Percentiles rank a stretch among this genome's conserved stretches.
Conservation (phyloP, 345 rosid genomes). For the Stellera chamaejasme region DNA sequence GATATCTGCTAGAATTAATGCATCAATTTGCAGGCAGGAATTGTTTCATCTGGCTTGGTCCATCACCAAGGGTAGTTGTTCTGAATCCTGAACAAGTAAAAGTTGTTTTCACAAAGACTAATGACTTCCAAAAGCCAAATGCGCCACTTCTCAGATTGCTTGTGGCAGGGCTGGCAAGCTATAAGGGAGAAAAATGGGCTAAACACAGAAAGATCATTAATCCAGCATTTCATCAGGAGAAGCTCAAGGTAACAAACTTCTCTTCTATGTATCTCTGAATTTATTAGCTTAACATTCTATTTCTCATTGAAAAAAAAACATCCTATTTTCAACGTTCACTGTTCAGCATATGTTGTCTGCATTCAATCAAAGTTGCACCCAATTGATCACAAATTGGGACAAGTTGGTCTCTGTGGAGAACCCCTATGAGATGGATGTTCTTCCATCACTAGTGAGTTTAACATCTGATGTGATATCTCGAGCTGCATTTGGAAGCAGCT, state of each 20-base stretch:
- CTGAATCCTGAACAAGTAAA: constrained; percentile 33
- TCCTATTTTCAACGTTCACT: not conserved
- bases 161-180: constrained; percentile 29
- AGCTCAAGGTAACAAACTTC: constrained; percentile 38
- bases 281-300: not conserved
- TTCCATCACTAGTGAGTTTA: constrained; percentile 26
- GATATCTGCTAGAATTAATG: too few relatives aligned
- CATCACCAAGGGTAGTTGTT: constrained; percentile 27
- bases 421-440: constrained; percentile 26
- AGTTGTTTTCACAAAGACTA: constrained; percentile 25
- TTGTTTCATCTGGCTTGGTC: constrained; percentile 36
- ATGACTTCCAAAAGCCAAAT: constrained; percentile 29
- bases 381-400: constrained; percentile 24
- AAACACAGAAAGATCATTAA: constrained; percentile 41
- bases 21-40: constrained; percentile 25
- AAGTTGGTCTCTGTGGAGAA: constrained; percentile 15
- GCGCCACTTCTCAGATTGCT: constrained; percentile 20
- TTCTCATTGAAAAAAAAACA: too few relatives aligned
- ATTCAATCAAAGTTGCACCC: constrained; percentile 18
- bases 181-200: constrained; percentile 44
- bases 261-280: not conserved
- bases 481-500: constrained; percentile 35
- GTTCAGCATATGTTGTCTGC: constrained; percentile 21
- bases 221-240: constrained; percentile 44
- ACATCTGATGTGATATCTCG: constrained; percentile 35